A percentile compares a stretch with the other conserved stretches of the same genome.
These are phyloP conservation scores for Mortierella sp. DNA, from an alignment of 371 early-diverging fungal genomes.

Conservation along the genomic window DNA sequence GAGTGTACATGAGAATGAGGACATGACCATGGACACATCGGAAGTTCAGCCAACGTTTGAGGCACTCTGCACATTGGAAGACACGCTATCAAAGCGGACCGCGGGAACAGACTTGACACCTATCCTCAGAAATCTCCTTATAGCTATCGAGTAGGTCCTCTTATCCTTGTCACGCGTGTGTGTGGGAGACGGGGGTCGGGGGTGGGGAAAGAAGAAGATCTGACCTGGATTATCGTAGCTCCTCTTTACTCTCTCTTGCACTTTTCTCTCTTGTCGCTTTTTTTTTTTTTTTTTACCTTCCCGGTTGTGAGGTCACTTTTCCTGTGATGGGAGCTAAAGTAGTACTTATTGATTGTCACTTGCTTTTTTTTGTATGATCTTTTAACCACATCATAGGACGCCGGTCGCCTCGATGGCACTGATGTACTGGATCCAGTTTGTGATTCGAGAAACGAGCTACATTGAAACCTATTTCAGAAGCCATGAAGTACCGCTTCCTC, in stretches of 20 bases:
- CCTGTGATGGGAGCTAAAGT: neutral
- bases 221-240: too few relatives aligned
- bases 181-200: too few relatives aligned
- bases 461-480: slow-evolving; percentile 75
- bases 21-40: slow-evolving; percentile 31
- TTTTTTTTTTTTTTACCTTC: slow-evolving; percentile 5
- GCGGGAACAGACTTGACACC: slow-evolving; percentile 52
- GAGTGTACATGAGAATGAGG: slow-evolving; percentile 56
- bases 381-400: slow-evolving; percentile 33
- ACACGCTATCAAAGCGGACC: slow-evolving; percentile 46
- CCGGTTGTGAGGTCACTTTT: slow-evolving; percentile 1
- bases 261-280: neutral
- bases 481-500: slow-evolving; percentile 66
- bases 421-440: slow-evolving; percentile 70
- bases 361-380: neutral
- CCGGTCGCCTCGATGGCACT: slow-evolving; percentile 68
- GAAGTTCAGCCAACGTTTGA: slow-evolving; percentile 46
- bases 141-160: slow-evolving; percentile 51
- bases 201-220: too few relatives aligned
- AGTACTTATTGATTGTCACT: neutral
- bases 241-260: too few relatives aligned
- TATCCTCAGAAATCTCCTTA: slow-evolving; percentile 41
- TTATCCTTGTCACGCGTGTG: too few relatives aligned
- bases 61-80: slow-evolving; percentile 38
- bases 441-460: slow-evolving; percentile 67